Evolutionary conservation across 495 filamentous ascomycete species (phyloP).

Genomic region (Daldinia vernicosa): DNA sequence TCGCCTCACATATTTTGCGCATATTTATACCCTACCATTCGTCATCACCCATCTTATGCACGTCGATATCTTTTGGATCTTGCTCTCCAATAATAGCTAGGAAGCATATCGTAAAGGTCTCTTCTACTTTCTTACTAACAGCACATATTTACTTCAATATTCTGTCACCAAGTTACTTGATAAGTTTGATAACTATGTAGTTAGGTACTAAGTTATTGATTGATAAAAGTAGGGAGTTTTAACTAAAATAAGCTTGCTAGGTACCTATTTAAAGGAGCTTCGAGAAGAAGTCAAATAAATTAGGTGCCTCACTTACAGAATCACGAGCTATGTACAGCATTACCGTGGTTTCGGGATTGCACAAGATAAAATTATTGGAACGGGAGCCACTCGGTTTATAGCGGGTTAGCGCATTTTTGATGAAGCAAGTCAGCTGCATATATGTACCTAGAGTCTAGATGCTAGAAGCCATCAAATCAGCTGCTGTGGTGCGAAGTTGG

Average conservation of each 20-base stretch:
- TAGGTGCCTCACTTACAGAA: background rate
- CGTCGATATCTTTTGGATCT: background rate
- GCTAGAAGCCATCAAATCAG: conserved; percentile 20
- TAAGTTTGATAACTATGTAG: no score
- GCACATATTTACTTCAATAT: background rate
- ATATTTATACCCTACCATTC: background rate
- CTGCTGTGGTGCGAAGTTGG: conserved; percentile 17
- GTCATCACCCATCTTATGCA: conserved; percentile 11
- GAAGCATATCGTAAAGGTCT: conserved; percentile 18
- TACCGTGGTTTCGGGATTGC: conserved; percentile 1
- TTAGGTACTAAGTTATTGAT: no score
- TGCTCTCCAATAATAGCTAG: conserved; percentile 28
- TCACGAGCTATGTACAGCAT: background rate
- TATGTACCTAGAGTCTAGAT: conserved; percentile 8
- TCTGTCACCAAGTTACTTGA: background rate
- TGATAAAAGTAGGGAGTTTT: background rate
- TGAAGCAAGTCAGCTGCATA: conserved; percentile 31
- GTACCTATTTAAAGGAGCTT: no score
- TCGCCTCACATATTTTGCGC: background rate
- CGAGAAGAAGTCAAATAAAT: background rate
- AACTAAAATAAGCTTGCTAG: background rate
- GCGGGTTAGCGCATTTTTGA: conserved; percentile 21
- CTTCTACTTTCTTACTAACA: background rate
- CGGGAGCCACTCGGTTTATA: conserved; percentile 25
- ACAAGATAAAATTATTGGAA: background rate